Conservation (phyloP, 306 rosid genomes). For the Citrullus amarus region DNA sequence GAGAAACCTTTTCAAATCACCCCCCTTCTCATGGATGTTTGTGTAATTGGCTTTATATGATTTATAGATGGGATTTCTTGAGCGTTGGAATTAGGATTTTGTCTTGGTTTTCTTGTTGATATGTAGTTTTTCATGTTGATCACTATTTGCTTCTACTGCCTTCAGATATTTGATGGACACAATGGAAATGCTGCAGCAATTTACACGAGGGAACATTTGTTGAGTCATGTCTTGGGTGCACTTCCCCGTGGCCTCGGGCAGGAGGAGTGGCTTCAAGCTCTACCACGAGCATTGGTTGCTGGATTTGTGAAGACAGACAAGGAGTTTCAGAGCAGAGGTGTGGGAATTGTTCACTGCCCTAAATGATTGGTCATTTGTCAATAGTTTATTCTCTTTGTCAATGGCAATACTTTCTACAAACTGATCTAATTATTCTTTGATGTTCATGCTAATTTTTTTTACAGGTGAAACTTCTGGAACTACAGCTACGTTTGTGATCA, state of each 20-base stretch:
- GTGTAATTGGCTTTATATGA: not conserved
- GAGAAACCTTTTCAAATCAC: not conserved
- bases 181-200: slow-evolving; percentile 96
- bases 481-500: slow-evolving; percentile 83
- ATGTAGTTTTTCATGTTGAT: slow-evolving; percentile 11
- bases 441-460: not conserved
- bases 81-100: slow-evolving; percentile 3
- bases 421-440: slow-evolving; percentile 9
- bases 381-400: not conserved
- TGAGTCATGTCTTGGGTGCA: slow-evolving; percentile 83
- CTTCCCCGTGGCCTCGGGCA: slow-evolving; percentile 74
- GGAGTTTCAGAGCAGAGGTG: slow-evolving; percentile 82
- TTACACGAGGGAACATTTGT: slow-evolving; percentile 64
- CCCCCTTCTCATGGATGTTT: not conserved
- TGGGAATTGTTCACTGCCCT: slow-evolving; percentile 9
- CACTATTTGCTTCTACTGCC: slow-evolving; percentile 7
- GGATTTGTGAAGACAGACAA: slow-evolving; percentile 97
- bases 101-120: slow-evolving; percentile 5
- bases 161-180: slow-evolving; percentile 94
- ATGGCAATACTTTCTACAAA: not conserved
- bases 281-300: slow-evolving; percentile 91
- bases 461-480: slow-evolving; percentile 97
- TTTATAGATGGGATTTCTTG: not conserved
- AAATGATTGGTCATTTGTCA: not conserved
- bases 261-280: slow-evolving; percentile 94